Evolutionary conservation across 1,284 basidiomycete genomes (phyloP).

Genomic region (Sporisorium iseilematis-ciliati): DNA sequence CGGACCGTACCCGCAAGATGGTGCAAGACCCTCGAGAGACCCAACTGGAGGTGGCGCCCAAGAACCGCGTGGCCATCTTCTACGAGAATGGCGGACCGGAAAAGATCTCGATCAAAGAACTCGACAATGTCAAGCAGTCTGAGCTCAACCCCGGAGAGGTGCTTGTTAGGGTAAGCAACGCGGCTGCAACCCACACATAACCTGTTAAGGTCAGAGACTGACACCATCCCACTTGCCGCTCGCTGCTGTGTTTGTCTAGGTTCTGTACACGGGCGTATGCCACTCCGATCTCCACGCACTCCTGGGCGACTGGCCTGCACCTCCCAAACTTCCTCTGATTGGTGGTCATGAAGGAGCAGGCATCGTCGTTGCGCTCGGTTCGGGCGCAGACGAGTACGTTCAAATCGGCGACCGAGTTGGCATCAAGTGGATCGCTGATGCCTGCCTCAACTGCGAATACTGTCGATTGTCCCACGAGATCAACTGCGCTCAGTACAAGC

Average conservation of each 20-base stretch:
- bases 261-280: slow-evolving; percentile 50
- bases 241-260: slow-evolving; percentile 6
- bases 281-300: slow-evolving; percentile 55
- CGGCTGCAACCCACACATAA: neutral
- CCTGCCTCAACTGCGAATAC: slow-evolving; percentile 79
- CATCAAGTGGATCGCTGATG: slow-evolving; percentile 77
- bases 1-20: slow-evolving; percentile 13
- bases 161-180: slow-evolving; percentile 77
- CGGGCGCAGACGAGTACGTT: slow-evolving; percentile 75
- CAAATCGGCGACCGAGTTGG: slow-evolving; percentile 83
- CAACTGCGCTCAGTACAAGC: slow-evolving; percentile 64
- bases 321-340: slow-evolving; percentile 78
- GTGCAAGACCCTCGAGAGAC: slow-evolving; percentile 40
- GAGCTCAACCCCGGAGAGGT: slow-evolving; percentile 83
- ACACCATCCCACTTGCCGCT: neutral
- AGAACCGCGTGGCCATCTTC: slow-evolving; percentile 50
- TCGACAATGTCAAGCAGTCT: slow-evolving; percentile 26
- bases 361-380: slow-evolving; percentile 81
- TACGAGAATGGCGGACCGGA: slow-evolving; percentile 51
- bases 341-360: slow-evolving; percentile 83
- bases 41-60: slow-evolving; percentile 30
- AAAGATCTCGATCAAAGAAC: slow-evolving; percentile 38
- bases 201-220: neutral
- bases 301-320: slow-evolving; percentile 66
- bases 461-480: slow-evolving; percentile 81